phyloP scores from a whole-genome alignment of 208 protist genomes.

The Phytomonas sp. region DNA sequence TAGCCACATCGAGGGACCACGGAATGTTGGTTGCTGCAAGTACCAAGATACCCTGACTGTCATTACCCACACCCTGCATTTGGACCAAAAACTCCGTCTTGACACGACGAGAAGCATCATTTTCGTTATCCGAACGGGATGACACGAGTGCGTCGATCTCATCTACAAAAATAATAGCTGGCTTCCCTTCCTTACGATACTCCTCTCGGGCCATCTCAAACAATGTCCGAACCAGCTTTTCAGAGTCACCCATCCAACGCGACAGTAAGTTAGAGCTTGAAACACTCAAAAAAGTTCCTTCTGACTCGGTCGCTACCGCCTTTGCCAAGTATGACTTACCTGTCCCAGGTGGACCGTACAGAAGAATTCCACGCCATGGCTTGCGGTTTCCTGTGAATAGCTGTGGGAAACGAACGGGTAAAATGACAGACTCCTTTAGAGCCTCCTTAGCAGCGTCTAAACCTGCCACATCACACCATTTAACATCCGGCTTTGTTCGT shows the following conservation, averaged over 20 bases:
- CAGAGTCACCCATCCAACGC: constrained; percentile 91
- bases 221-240: constrained; percentile 91
- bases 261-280: constrained; percentile 84
- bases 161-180: constrained; percentile 92
- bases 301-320: constrained; percentile 84
- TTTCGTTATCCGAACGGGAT: constrained; percentile 76
- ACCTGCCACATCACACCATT: constrained; percentile 87
- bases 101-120: constrained; percentile 92
- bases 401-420: constrained; percentile 87
- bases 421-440: constrained; percentile 89
- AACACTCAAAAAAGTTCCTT: constrained; percentile 91
- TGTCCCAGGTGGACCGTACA: constrained; percentile 91
- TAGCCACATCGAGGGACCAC: constrained; percentile 86
- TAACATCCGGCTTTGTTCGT: constrained; percentile 75
- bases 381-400: constrained; percentile 89
- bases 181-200: constrained; percentile 68
- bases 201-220: constrained; percentile 88
- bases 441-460: constrained; percentile 87
- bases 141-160: constrained; percentile 93
- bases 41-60: constrained; percentile 86
- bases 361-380: constrained; percentile 89
- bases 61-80: constrained; percentile 85
- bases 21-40: constrained; percentile 91
- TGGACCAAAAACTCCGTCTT: constrained; percentile 99
- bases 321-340: constrained; percentile 92